Conservation (phyloP, 164 flowering plant species). For the Platanus orientalis region DNA sequence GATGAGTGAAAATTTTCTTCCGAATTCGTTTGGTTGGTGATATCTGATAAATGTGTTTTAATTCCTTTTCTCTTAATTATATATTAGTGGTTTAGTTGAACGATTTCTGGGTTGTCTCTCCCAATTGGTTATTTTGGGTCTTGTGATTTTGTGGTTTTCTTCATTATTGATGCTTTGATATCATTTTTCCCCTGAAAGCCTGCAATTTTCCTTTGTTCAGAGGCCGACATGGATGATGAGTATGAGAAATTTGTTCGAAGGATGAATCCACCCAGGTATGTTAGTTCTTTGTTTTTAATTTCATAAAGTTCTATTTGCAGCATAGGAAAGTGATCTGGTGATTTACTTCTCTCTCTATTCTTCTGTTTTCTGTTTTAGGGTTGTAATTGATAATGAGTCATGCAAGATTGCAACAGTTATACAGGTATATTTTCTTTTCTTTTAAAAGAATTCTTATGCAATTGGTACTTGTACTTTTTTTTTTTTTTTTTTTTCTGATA, state of each 20-base stretch:
- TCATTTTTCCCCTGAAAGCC: constrained; percentile 2
- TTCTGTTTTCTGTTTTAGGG: constrained; percentile 40
- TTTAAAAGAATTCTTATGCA: neutral
- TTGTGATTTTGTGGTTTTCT: neutral
- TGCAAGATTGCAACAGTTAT: constrained; percentile 83
- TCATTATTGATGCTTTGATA: neutral
- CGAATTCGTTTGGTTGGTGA: neutral
- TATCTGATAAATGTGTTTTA: neutral
- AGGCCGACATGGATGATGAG: constrained; percentile 71
- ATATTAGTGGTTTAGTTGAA: neutral
- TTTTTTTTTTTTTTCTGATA: constrained; percentile 5
- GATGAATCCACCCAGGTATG: constrained; percentile 87
- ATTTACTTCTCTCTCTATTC: constrained; percentile 10
- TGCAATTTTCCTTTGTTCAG: constrained; percentile 25
- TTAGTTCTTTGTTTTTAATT: neutral
- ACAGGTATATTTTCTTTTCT: constrained; percentile 35
- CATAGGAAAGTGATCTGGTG: neutral
- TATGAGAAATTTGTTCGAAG: constrained; percentile 80
- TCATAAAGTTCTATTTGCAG: neutral
- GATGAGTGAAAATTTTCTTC: constrained; percentile 10
- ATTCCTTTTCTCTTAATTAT: too few species aligned
- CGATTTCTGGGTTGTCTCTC: neutral
- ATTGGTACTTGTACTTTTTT: neutral
- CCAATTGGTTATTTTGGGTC: neutral
- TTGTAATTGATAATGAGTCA: constrained; percentile 83